These are phyloP conservation scores for Aphanocladium album DNA, from an alignment of 2,329 filamentous ascomycete species.

Conservation along the genomic window DNA sequence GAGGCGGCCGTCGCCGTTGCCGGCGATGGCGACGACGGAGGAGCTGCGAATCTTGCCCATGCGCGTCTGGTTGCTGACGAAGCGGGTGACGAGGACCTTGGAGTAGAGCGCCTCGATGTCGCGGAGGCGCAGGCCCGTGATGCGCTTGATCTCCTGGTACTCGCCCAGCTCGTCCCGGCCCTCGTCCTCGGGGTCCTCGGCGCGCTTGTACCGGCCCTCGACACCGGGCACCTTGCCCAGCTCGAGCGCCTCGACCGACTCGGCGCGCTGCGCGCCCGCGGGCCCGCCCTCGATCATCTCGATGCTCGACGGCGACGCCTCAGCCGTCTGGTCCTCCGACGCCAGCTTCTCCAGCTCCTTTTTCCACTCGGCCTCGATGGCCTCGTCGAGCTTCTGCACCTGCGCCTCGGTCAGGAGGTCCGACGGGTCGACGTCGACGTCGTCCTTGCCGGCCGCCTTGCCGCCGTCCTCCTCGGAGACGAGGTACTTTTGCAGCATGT, in stretches of 20 bases:
- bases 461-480: slow-evolving; percentile 26
- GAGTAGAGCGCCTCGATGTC: slow-evolving; percentile 53
- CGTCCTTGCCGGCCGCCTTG: slow-evolving; percentile 19
- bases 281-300: slow-evolving; percentile 34
- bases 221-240: slow-evolving; percentile 52
- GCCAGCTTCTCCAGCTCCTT: slow-evolving; percentile 33
- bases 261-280: slow-evolving; percentile 26
- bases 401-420: slow-evolving; percentile 30
- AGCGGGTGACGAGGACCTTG: slow-evolving; percentile 69
- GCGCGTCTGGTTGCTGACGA: slow-evolving; percentile 88
- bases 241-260: slow-evolving; percentile 43
- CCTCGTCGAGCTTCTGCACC: slow-evolving; percentile 33
- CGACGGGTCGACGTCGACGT: slow-evolving; percentile 17
- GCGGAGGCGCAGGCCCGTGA: slow-evolving; percentile 48
- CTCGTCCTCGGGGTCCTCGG: slow-evolving; percentile 45
- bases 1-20: slow-evolving; percentile 79
- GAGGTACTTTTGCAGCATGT: slow-evolving; percentile 34
- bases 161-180: slow-evolving; percentile 46
- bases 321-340: slow-evolving; percentile 24
- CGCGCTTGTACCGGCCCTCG: slow-evolving; percentile 43
- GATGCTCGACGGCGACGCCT: slow-evolving; percentile 29
- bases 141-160: slow-evolving; percentile 48
- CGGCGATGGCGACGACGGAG: slow-evolving; percentile 76
- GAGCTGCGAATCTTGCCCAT: slow-evolving; percentile 82
- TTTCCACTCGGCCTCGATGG: slow-evolving; percentile 31